These are phyloP conservation scores for Nicotiana rustica DNA, from an alignment of 305 asterid genomes.

Conservation along the genomic window DNA sequence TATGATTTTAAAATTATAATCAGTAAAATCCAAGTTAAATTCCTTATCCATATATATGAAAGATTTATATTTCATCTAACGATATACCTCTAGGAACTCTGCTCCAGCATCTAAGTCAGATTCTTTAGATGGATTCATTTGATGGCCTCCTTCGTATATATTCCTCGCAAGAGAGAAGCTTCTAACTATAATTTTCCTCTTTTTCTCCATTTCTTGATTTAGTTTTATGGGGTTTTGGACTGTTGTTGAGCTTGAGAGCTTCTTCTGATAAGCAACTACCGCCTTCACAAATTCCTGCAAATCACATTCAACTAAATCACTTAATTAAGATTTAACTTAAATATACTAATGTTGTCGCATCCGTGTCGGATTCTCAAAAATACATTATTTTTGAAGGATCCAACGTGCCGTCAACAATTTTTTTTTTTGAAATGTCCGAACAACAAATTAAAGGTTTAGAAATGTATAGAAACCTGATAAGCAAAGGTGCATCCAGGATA, in stretches of 20 bases:
- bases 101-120: conserved; percentile 45
- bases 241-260: conserved; percentile 30
- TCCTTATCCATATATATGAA: too few species aligned
- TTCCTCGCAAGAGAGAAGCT: conserved; percentile 46
- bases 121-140: conserved; percentile 34
- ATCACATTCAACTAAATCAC: not conserved
- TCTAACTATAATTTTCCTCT: conserved; percentile 40
- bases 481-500: conserved; percentile 48
- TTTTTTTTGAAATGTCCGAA: too few species aligned
- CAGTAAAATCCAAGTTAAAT: too few species aligned
- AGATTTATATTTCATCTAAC: too few species aligned
- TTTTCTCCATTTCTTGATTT: conserved; percentile 45
- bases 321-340: too few species aligned
- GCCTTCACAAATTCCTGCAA: conserved; percentile 48
- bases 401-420: too few species aligned
- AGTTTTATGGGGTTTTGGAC: conserved; percentile 39
- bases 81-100: conserved; percentile 47
- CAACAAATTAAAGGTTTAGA: too few species aligned
- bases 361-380: too few species aligned
- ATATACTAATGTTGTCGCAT: too few species aligned
- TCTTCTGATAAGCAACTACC: conserved; percentile 44
- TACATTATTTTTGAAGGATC: too few species aligned
- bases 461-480: conserved; percentile 39
- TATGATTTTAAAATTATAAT: not conserved
- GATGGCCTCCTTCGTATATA: conserved; percentile 34